Conservation (phyloP, 768 basidiomycete species). For the Brasilioporus rufonigricans region DNA sequence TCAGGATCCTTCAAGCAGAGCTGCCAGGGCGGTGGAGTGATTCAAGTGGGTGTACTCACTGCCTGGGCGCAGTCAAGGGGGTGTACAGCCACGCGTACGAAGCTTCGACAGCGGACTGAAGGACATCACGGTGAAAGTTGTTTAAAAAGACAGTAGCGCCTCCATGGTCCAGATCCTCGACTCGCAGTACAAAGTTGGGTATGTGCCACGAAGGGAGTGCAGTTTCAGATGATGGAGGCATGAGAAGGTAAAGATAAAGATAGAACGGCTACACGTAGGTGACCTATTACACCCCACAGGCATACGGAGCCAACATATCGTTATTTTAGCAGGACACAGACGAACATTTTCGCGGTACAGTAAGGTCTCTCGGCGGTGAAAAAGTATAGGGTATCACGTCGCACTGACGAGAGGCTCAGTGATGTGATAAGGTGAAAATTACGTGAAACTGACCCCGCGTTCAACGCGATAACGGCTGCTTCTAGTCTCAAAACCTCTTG, state of each 20-base stretch:
- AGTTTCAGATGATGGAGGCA: conserved; percentile 27
- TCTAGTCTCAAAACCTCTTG: conserved; percentile 70
- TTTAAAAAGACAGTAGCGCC: conserved; percentile 57
- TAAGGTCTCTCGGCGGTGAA: not conserved
- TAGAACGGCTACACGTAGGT: conserved; percentile 2
- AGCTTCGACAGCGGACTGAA: conserved; percentile 38
- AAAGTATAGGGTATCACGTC: not conserved
- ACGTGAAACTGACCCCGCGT: conserved; percentile 15
- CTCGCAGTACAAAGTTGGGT: conserved; percentile 52
- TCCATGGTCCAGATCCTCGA: conserved; percentile 59
- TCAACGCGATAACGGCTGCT: conserved; percentile 34
- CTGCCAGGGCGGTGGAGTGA: not conserved
- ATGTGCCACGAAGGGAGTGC: conserved; percentile 45
- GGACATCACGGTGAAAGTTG: conserved; percentile 41
- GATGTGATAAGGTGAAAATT: not conserved
- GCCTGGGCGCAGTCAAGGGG: conserved; percentile 43
- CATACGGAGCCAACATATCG: conserved; percentile 4
- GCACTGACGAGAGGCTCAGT: not conserved
- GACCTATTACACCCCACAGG: not conserved
- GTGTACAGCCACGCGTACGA: conserved; percentile 45
- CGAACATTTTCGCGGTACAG: not conserved
- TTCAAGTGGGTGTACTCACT: conserved; percentile 40
- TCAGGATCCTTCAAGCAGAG: conserved; percentile 3
- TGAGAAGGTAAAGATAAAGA: conserved; percentile 1
- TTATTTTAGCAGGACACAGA: conserved; percentile 3